Conservation (phyloP, 2,329 filamentous ascomycete genomes). For the Penicillium brasilianum region DNA sequence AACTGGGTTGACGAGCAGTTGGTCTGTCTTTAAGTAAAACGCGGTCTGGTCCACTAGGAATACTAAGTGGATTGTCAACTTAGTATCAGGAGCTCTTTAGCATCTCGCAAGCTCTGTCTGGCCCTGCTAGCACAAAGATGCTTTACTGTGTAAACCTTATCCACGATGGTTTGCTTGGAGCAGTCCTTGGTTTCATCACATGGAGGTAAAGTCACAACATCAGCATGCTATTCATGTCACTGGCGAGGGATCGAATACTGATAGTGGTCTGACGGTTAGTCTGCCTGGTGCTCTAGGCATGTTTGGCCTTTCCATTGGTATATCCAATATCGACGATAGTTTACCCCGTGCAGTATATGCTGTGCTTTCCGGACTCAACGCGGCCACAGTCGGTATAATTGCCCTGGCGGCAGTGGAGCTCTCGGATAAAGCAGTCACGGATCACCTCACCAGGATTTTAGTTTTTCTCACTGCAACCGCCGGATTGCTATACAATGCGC, state of each 20-base stretch:
- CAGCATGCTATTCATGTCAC: too few species aligned
- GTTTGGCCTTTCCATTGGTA: neutral
- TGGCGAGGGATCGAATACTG: neutral
- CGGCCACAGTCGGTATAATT: constrained; percentile 12
- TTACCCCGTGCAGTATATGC: constrained; percentile 8
- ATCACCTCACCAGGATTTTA: neutral
- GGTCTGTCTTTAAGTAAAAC: neutral
- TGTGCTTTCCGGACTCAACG: constrained; percentile 11
- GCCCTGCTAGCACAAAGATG: constrained; percentile 12
- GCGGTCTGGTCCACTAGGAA: neutral
- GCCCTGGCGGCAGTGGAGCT: constrained; percentile 12
- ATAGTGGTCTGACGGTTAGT: neutral
- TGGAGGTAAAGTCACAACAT: constrained; percentile 10
- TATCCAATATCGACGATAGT: neutral
- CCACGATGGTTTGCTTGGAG: constrained; percentile 9
- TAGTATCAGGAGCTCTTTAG: constrained; percentile 12
- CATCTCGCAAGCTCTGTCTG: constrained; percentile 12
- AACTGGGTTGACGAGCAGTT: neutral
- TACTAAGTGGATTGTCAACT: neutral
- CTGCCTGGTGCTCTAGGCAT: too few species aligned
- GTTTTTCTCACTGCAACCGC: constrained; percentile 2
- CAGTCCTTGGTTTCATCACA: constrained; percentile 8
- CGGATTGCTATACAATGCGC: constrained; percentile 12
- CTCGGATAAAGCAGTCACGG: constrained; percentile 10
- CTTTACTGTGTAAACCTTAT: constrained; percentile 13